Conservation (phyloP, 2,329 filamentous ascomycete genomes). For the Ophiostoma australiae region DNA sequence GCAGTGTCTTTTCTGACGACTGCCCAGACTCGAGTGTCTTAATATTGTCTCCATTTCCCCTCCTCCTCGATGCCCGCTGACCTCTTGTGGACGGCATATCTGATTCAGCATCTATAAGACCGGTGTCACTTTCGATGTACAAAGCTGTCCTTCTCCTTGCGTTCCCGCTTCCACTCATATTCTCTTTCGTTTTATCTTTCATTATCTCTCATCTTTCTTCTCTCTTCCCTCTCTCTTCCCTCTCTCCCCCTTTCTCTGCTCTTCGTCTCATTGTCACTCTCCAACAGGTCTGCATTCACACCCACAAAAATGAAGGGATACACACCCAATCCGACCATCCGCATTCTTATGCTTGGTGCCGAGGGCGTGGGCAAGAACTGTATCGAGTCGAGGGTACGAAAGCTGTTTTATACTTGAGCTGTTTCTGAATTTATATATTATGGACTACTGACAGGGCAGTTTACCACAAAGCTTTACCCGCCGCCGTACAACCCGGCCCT, state of each 20-base stretch:
- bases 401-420: background rate
- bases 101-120: conserved; percentile 1
- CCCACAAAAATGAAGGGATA: conserved; percentile 24
- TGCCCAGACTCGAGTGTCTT: background rate
- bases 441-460: conserved; percentile 22
- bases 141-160: background rate
- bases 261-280: no score
- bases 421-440: background rate
- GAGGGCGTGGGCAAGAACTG: conserved; percentile 33
- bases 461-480: conserved; percentile 32
- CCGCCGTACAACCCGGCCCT: conserved; percentile 33
- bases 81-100: background rate
- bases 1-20: background rate
- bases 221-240: background rate
- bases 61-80: background rate
- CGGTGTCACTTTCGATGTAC: background rate
- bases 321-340: conserved; percentile 29
- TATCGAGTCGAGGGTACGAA: conserved; percentile 31
- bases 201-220: background rate
- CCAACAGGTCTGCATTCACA: background rate
- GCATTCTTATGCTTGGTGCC: conserved; percentile 32
- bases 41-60: background rate
- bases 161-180: no score
- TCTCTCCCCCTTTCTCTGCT: background rate
- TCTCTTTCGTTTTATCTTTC: no score